These are phyloP conservation scores for Amanita molliuscula DNA, from an alignment of 768 basidiomycete species.

Conservation along the genomic window DNA sequence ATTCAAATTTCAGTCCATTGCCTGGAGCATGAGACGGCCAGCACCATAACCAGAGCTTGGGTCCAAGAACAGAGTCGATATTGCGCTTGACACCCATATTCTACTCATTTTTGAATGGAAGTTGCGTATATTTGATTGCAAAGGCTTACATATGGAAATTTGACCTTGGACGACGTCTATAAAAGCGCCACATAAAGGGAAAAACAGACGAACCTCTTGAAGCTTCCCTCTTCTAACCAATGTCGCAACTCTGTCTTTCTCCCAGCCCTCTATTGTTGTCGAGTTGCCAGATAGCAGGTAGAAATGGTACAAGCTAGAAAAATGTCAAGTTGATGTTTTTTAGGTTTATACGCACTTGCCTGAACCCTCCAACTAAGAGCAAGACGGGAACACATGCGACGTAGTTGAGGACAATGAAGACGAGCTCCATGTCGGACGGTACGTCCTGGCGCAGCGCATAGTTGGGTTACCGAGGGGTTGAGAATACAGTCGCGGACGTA, in stretches of 20 bases:
- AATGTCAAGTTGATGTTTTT: neutral
- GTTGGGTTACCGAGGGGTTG: neutral
- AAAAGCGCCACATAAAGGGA: neutral
- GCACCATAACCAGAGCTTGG: slow-evolving; percentile 72
- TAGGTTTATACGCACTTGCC: slow-evolving; percentile 31
- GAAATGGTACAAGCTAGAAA: slow-evolving; percentile 73
- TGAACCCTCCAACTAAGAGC: slow-evolving; percentile 83
- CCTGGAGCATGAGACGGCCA: slow-evolving; percentile 63
- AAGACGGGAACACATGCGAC: slow-evolving; percentile 79
- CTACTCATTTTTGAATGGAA: slow-evolving; percentile 28
- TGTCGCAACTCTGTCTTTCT: slow-evolving; percentile 89
- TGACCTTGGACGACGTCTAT: slow-evolving; percentile 38
- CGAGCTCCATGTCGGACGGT: slow-evolving; percentile 55
- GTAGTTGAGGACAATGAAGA: slow-evolving; percentile 86
- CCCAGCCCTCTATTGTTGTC: slow-evolving; percentile 97
- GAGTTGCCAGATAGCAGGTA: slow-evolving; percentile 68
- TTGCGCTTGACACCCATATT: slow-evolving; percentile 72
- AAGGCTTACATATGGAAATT: slow-evolving; percentile 80
- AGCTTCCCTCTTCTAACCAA: slow-evolving; percentile 82
- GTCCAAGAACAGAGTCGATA: slow-evolving; percentile 67
- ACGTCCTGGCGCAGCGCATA: slow-evolving; percentile 39
- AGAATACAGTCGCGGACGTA: slow-evolving; percentile 16
- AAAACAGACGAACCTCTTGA: slow-evolving; percentile 41
- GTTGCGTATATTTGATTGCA: neutral
- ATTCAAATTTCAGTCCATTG: slow-evolving; percentile 66